Percentiles rank a stretch among this genome's conserved stretches.
phyloP scores from a whole-genome alignment of 2,329 filamentous ascomycete genomes.

The Pyrenophora tritici-repentis region DNA sequence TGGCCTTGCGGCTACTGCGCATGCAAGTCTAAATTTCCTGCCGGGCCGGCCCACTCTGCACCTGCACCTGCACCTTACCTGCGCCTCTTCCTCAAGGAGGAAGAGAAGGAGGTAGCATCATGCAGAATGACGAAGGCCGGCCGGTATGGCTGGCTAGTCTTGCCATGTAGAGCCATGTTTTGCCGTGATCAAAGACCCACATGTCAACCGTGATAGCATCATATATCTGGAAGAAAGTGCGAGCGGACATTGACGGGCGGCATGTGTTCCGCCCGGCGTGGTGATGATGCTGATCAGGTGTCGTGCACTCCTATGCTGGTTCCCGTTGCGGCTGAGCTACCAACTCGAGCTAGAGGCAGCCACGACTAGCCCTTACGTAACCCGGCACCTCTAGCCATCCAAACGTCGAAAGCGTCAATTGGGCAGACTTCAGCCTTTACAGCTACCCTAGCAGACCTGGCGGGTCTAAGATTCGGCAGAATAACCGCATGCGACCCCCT shows the following conservation, averaged over 20 bases:
- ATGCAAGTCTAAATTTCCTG: conserved; percentile 7
- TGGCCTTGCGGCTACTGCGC: conserved; percentile 8
- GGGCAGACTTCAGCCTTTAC: conserved; percentile 14
- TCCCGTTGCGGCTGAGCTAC: conserved; percentile 14
- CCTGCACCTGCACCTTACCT: neutral
- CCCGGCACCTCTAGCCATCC: conserved; percentile 2
- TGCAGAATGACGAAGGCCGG: conserved; percentile 13
- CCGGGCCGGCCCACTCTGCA: conserved; percentile 18
- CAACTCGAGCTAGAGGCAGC: conserved; percentile 13
- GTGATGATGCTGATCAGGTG: conserved; percentile 2
- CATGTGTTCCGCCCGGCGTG: conserved; percentile 2
- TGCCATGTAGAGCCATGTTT: conserved; percentile 5
- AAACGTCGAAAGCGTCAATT: conserved; percentile 15
- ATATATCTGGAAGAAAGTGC: neutral
- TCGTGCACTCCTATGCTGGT: neutral
- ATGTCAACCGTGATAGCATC: conserved; percentile 1
- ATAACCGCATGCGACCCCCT: conserved; percentile 18
- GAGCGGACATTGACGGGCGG: conserved; percentile 1
- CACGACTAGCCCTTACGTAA: conserved; percentile 18
- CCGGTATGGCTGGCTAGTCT: neutral
- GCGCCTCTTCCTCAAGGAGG: conserved; percentile 1
- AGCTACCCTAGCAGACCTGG: conserved; percentile 4
- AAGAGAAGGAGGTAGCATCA: neutral
- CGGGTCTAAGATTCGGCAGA: conserved; percentile 18
- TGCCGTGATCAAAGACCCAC: conserved; percentile 6